Conservation (phyloP, 1,139 yeast species). For the Debaryomyces sp. region DNA sequence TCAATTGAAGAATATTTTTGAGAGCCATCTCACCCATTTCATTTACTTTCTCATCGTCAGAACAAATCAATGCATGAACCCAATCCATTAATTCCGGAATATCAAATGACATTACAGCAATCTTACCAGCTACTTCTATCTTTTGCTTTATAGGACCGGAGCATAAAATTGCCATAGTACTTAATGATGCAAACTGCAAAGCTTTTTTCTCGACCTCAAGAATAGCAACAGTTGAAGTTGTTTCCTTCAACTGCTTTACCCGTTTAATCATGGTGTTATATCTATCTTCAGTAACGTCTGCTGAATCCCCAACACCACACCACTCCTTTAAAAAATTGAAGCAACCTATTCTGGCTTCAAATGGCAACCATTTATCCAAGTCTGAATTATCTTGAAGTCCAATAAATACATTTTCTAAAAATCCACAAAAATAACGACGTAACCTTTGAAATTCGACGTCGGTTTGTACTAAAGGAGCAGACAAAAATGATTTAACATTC, state of each 20-base stretch:
- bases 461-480: constrained; percentile 59
- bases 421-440: constrained; percentile 78
- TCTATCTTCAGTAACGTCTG: constrained; percentile 63
- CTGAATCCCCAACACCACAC: constrained; percentile 85
- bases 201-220: constrained; percentile 80
- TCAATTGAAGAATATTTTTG: constrained; percentile 61
- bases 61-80: constrained; percentile 70
- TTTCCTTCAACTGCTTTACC: constrained; percentile 46
- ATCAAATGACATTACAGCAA: constrained; percentile 66
- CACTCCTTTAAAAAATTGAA: constrained; percentile 85
- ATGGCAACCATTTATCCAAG: constrained; percentile 65
- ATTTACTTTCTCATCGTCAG: constrained; percentile 61
- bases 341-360: constrained; percentile 82
- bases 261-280: constrained; percentile 61
- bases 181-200: constrained; percentile 70
- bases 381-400: constrained; percentile 51
- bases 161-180: constrained; percentile 84
- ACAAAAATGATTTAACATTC: constrained; percentile 64
- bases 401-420: constrained; percentile 67
- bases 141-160: constrained; percentile 62
- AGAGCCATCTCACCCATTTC: constrained; percentile 75
- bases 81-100: constrained; percentile 69
- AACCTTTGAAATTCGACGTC: constrained; percentile 75
- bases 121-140: constrained; percentile 45
- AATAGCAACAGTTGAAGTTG: constrained; percentile 66